Conservation (phyloP, 2,329 filamentous ascomycete species). For the Escovopsis sp. region DNA sequence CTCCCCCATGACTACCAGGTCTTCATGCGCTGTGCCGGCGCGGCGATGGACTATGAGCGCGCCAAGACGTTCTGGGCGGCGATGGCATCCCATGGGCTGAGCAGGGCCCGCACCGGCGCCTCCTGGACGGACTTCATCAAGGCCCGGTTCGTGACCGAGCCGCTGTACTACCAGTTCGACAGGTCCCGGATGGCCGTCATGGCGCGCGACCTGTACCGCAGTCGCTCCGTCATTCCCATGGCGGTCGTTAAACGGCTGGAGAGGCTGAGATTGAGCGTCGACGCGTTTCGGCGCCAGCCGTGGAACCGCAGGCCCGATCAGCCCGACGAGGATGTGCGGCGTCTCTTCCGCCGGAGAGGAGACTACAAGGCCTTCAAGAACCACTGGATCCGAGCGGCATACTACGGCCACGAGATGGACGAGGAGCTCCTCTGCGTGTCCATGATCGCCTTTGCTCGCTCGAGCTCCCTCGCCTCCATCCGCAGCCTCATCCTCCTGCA, state of each 20-base stretch:
- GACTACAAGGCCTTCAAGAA: conserved; percentile 12
- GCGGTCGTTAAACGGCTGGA: conserved; percentile 15
- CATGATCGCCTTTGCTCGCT: conserved; percentile 28
- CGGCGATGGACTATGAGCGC: conserved; percentile 22
- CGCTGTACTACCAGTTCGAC: conserved; percentile 32
- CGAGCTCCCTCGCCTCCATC: conserved; percentile 20
- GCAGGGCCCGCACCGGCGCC: conserved; percentile 16
- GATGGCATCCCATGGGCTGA: conserved; percentile 14
- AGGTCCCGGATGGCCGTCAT: conserved; percentile 23
- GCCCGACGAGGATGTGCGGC: conserved; percentile 12
- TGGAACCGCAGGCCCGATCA: conserved; percentile 16
- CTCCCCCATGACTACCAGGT: conserved; percentile 27
- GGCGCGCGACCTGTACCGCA: conserved; percentile 23
- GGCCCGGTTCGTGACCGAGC: conserved; percentile 31
- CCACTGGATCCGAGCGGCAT: conserved; percentile 15
- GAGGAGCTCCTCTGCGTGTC: conserved; percentile 26
- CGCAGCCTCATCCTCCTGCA: conserved; percentile 17
- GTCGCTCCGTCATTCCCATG: conserved; percentile 5
- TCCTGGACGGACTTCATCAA: conserved; percentile 32
- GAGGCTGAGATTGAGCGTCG: conserved; percentile 15
- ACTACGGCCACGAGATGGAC: conserved; percentile 16
- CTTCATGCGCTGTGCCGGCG: conserved; percentile 32
- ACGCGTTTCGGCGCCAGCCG: conserved; percentile 12
- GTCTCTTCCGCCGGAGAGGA: conserved; percentile 14
- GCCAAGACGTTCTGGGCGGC: conserved; percentile 22